These are phyloP conservation scores for Ophiosphaerella korrae DNA, from an alignment of 2,329 filamentous ascomycete species.

Conservation along the genomic window DNA sequence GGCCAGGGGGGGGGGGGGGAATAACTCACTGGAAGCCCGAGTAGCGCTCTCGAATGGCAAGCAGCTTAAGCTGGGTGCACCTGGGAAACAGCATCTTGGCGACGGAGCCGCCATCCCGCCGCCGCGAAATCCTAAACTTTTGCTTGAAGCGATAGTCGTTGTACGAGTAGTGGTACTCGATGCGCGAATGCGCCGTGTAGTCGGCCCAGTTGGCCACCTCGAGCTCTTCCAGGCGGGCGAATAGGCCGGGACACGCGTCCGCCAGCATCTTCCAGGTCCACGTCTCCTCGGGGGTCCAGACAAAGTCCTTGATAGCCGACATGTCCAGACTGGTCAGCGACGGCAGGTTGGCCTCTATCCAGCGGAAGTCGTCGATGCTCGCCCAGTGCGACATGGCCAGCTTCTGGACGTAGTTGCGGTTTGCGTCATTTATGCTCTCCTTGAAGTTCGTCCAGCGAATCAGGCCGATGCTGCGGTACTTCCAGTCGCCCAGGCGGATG, in stretches of 20 bases:
- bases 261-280: slow-evolving; percentile 46
- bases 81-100: slow-evolving; percentile 40
- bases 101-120: slow-evolving; percentile 41
- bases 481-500: slow-evolving; percentile 42
- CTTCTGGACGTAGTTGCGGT: slow-evolving; percentile 39
- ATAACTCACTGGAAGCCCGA: slow-evolving; percentile 37
- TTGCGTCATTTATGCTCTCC: slow-evolving; percentile 38
- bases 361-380: slow-evolving; percentile 43
- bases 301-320: slow-evolving; percentile 45
- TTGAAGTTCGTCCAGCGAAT: slow-evolving; percentile 40
- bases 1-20: too few relatives aligned
- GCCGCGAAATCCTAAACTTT: slow-evolving; percentile 41
- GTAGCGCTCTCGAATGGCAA: slow-evolving; percentile 41
- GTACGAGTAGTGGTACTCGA: slow-evolving; percentile 46
- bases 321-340: slow-evolving; percentile 40
- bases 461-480: slow-evolving; percentile 33
- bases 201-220: slow-evolving; percentile 46
- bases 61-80: slow-evolving; percentile 38
- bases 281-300: slow-evolving; percentile 44
- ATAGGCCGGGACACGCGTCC: slow-evolving; percentile 37
- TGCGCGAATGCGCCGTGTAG: slow-evolving; percentile 43
- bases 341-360: slow-evolving; percentile 46
- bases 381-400: slow-evolving; percentile 45
- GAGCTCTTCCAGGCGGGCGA: slow-evolving; percentile 39
- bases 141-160: slow-evolving; percentile 45